Evolutionary conservation across 495 filamentous ascomycete genomes (phyloP), one percentile per base, ranked within the genome.

Genomic region (Talaromyces liani): DNA sequence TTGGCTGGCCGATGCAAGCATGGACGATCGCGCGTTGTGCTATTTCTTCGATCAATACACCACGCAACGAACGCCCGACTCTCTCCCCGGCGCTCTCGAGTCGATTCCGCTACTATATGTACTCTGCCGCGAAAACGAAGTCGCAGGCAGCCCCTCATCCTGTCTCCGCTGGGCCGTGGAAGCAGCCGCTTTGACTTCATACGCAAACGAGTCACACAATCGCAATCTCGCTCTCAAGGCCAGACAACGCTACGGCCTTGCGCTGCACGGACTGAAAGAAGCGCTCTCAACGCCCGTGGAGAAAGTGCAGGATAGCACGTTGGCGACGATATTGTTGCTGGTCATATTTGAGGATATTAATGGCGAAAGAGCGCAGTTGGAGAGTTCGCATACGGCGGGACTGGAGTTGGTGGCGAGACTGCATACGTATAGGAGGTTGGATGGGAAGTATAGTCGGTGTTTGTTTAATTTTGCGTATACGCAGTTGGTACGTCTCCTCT

Each of bases 31-130:
- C 7, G 77, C 78, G 3, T 22, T 77, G 2, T 79, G 77, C 63
- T 79, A 73, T 57, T 80, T 80, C 63, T 79, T 80, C 49, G 75
- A 78, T 25, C 78, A 80, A 60, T 80, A 72, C 57, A 77, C 74
- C 1, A 62, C 64, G n/a, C 63, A 55, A 31, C 41, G 53, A 6
- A 64, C 64, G 3, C 66, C 63, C 16, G 59, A 62, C n/a, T 58
- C 63, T 4, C 67, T 71, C 8, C 34, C 61, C 27, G 69, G 65
- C 10, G 61, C 71, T 2, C 60, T 80, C 14, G 72, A 72, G 6
- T 80, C 75, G 39, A 36, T 80, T 1, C 75, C 78, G 0, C 58
- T 65, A 1, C 60, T 80, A 24, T 80, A 79, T 62, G 69, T 72
- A 0, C 65, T 51, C 12, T 72, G 71, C 39, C 68, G 67, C 20